phyloP scores from a whole-genome alignment of 1,284 basidiomycete species.

The Laetiporus sulphureus region DNA sequence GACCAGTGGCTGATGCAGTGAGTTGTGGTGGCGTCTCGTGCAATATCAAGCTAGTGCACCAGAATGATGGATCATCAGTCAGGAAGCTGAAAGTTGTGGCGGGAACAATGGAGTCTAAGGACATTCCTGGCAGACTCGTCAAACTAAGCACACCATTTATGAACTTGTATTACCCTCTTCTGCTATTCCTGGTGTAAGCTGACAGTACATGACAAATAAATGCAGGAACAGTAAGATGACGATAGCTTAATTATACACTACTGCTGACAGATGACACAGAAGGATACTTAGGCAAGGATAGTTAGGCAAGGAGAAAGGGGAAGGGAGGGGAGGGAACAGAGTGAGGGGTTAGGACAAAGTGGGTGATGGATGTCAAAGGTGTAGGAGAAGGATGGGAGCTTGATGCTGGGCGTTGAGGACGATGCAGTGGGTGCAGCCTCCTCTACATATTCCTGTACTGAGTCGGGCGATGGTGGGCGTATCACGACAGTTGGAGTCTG shows the following conservation, averaged over 20 bases:
- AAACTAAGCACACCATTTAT: too few species aligned
- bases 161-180: slow-evolving; percentile 14
- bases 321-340: slow-evolving; percentile 20
- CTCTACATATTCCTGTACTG: slow-evolving; percentile 35
- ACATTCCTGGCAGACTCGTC: too few species aligned
- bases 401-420: neutral
- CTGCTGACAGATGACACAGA: slow-evolving; percentile 11
- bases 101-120: too few species aligned
- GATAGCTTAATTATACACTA: slow-evolving; percentile 26
- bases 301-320: slow-evolving; percentile 9
- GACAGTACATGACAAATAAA: slow-evolving; percentile 28
- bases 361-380: slow-evolving; percentile 33
- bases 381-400: neutral
- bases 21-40: too few species aligned
- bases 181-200: slow-evolving; percentile 25
- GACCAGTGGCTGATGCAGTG: too few species aligned
- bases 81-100: too few species aligned
- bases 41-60: too few species aligned
- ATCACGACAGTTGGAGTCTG: slow-evolving; percentile 27
- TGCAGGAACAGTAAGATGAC: slow-evolving; percentile 26
- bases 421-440: slow-evolving; percentile 8
- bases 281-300: slow-evolving; percentile 3
- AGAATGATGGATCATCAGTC: too few species aligned
- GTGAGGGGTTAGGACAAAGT: slow-evolving; percentile 58
- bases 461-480: slow-evolving; percentile 38